Evolutionary conservation across 495 filamentous ascomycete species (phyloP).

Genomic region (Penicillium desertorum): DNA sequence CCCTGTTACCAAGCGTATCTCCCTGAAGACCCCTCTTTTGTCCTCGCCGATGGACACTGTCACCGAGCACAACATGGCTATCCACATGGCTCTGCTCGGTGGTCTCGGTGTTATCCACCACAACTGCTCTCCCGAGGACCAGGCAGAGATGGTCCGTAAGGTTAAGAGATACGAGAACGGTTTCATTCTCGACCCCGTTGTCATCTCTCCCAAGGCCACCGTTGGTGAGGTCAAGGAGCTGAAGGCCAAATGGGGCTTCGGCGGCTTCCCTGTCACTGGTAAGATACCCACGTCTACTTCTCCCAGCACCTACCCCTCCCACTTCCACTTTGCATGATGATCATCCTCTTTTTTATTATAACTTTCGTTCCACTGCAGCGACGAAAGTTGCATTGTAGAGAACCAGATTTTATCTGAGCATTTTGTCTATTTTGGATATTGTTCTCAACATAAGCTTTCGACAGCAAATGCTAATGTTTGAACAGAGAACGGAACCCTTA

Average conservation of each 20-base stretch:
- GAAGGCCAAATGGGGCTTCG: conserved; percentile 98
- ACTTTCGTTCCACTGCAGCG: conserved; percentile 99
- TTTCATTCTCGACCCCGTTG: conserved; percentile 95
- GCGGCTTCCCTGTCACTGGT: conserved; percentile 98
- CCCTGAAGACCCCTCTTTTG: conserved; percentile 88
- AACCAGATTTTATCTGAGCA: conserved; percentile 50
- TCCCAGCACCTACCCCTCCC: conserved; percentile 12
- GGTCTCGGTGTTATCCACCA: conserved; percentile 98
- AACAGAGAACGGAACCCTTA: conserved; percentile 84
- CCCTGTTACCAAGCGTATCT: conserved; percentile 88
- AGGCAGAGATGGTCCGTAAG: conserved; percentile 98
- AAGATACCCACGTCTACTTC: conserved; percentile 38
- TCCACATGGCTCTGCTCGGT: conserved; percentile 96
- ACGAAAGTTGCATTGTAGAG: conserved; percentile 80
- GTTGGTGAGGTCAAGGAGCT: conserved; percentile 88
- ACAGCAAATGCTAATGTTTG: conserved; percentile 31
- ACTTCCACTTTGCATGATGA: conserved; percentile 62
- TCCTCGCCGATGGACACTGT: conserved; percentile 99
- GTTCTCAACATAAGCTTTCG: conserved; percentile 29
- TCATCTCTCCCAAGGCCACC: conserved; percentile 82
- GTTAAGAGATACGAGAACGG: conserved; percentile 99
- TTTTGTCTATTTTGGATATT: conserved; percentile 12
- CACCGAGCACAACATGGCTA: conserved; percentile 98
- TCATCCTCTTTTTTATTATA: conserved; percentile 68
- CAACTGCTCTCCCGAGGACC: conserved; percentile 92